A percentile compares a stretch with the other conserved stretches of the same genome.
These are phyloP conservation scores for Aspergillus conjunctus DNA, from an alignment of 495 filamentous ascomycete genomes.

Conservation along the genomic window DNA sequence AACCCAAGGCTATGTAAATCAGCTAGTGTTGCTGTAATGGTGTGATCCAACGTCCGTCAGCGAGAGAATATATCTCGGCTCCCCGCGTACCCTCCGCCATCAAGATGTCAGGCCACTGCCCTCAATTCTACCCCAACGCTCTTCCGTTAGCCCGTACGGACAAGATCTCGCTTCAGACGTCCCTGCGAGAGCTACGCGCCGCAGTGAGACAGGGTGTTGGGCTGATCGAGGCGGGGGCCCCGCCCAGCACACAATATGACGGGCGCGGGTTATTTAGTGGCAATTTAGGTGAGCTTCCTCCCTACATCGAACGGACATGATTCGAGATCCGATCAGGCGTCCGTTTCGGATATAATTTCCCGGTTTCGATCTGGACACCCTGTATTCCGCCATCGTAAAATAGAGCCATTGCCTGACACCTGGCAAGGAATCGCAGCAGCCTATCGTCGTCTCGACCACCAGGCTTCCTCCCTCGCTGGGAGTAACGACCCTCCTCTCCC, in stretches of 20 bases:
- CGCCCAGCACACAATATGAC: slow-evolving; percentile 1
- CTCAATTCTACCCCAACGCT: slow-evolving; percentile 9
- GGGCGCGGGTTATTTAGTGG: slow-evolving; percentile 15
- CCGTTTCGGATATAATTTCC: too few relatives aligned
- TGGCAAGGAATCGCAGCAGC: slow-evolving; percentile 10
- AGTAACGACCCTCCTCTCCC: neutral
- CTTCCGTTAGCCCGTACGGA: slow-evolving; percentile 1
- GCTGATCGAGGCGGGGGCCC: slow-evolving; percentile 2
- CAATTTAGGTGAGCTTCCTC: slow-evolving; percentile 4
- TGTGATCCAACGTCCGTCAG: too few relatives aligned
- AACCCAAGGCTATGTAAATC: too few relatives aligned
- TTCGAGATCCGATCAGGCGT: too few relatives aligned
- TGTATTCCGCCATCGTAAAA: neutral
- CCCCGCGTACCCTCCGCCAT: neutral
- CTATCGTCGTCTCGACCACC: slow-evolving; percentile 13
- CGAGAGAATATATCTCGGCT: too few relatives aligned
- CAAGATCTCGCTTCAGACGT: neutral
- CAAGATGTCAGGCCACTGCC: slow-evolving; percentile 5
- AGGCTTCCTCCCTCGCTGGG: neutral
- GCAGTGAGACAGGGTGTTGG: slow-evolving; percentile 8
- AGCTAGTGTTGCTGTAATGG: too few relatives aligned
- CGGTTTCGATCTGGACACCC: too few relatives aligned
- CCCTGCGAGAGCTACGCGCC: neutral
- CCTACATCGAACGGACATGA: neutral
- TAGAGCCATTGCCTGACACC: neutral